These are phyloP conservation scores for Akanthomyces uredinophilus DNA, from an alignment of 2,329 filamentous ascomycete species.

Conservation along the genomic window DNA sequence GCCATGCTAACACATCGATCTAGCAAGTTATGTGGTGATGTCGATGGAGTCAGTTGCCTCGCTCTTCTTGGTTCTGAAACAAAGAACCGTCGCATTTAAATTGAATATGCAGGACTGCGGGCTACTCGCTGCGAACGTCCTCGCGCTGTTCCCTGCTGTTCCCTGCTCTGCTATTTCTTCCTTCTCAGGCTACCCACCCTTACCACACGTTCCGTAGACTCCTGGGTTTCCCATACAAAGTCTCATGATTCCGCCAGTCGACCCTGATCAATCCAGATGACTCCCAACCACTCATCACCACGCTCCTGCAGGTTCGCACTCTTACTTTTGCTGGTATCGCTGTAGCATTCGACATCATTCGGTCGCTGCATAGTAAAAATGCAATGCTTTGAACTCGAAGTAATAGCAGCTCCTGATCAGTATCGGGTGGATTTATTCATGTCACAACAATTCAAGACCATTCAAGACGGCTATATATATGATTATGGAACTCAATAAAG, in stretches of 20 bases:
- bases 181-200: background rate
- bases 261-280: background rate
- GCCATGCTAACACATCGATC: background rate
- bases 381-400: no score
- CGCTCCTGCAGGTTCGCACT: background rate
- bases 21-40: background rate
- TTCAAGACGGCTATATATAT: background rate
- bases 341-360: no score
- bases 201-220: background rate
- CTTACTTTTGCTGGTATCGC: background rate
- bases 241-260: background rate
- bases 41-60: background rate
- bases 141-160: background rate
- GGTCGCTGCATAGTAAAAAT: background rate
- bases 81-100: background rate
- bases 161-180: background rate
- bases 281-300: background rate
- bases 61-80: background rate
- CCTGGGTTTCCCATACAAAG: background rate
- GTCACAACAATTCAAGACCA: background rate
- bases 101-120: no score
- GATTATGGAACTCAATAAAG: background rate
- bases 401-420: background rate
- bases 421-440: background rate
- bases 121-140: background rate